Base-by-base conservation (phyloP, 371 early-diverging fungal genomes). In the Gilbertella persicaria region DNA sequence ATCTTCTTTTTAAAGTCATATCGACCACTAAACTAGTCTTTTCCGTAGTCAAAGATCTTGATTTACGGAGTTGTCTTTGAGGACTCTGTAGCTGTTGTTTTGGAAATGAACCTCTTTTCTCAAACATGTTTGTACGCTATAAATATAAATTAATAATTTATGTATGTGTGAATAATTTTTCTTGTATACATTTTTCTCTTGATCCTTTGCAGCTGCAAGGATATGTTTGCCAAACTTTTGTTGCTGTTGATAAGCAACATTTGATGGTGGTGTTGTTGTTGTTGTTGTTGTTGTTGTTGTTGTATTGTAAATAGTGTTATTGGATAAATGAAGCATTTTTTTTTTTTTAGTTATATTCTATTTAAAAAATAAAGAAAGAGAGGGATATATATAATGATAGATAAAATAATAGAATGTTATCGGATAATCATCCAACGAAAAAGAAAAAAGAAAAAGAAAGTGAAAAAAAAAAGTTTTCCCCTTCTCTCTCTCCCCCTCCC, bases 1-100 rank as follows among this genome's bases (percentile, higher is more conserved):
- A 76, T 38, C 77, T 66, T 44, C 77, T 68, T 45, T 76, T 76
- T 47, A 75, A 59, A 29, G 59, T 44, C 38, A 64, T 64, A 43
- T 64, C 64, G 10, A 64, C 57, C 1, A 69, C 41, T 23, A 63
- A 28, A 36, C 50, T 58, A 4, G 58, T 53, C 19, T 62, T 58
- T 25, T 58, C 70, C n/a, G 74, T 73, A 5, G 67, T 64, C 21
- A 62, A 61, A 16, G 74, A 73, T 48, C 62, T 73, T 26, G 70
- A 69, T 64, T 69, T 69, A 55, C 74, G 59, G n/a, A 73, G 55
- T 40, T 36, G 57, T 4, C 50, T 21, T 4, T 14, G 30, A 12
- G 53, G 37, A 23, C 20, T 47, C 20, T n/a, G 21, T n/a, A n/a
- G 19, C 28, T 36, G 40, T 16, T 37, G 43, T 16, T 24, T 36